Base-by-base conservation (phyloP, 345 rosid genomes). In the Orychophragmus violaceus region DNA sequence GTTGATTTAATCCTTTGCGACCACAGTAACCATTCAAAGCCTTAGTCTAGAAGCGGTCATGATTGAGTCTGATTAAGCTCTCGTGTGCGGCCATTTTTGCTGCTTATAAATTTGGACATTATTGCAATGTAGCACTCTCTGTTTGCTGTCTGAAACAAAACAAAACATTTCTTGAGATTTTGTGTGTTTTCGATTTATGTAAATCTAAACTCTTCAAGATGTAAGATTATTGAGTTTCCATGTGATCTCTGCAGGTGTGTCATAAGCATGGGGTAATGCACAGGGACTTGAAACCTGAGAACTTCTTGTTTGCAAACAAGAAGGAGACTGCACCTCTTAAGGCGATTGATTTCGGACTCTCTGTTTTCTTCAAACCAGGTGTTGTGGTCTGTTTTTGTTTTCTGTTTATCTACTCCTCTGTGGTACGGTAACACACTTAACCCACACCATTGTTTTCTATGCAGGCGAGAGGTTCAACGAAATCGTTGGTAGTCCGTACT, bases 311-410 rank as follows among this genome's bases (percentile, higher is more conserved):
- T 84, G 99, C 90, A 74, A 93, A 93, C 77, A 93, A 86, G 78
- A 97, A 93, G 67, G 94, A 93, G 96, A 93, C 73, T 93, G 90
- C 83, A 41, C 85, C 97, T 29, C 97, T 94, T 29, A 94, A 94
- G 71, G 97, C 99, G 65, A 94, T 94, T 59, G 99, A 94, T 81
- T 94, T 94, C 75, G 99, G 99, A 18, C 97, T 94, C 55, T 94
- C 99, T 6, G 96, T 90, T 16, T 94, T 94, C 85, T 94, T 94
- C 81, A 94, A 94, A 76, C 99, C 99, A 66, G 95, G 99, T 88
- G 81, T 46, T 35, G 30, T 62, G 39, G 36, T 44, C 48, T 41
- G 48, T 41, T 41, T 36, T 36, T 12, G 16, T 16, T 12, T 12
- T 36, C 42, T 36, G 6, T 36, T 36, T 3, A 6, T 8, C 10